A percentile compares a stretch with the other conserved stretches of the same genome.
Evolutionary conservation across 306 rosid genomes (phyloP).

Genomic region (Aeschynomene evenia): DNA sequence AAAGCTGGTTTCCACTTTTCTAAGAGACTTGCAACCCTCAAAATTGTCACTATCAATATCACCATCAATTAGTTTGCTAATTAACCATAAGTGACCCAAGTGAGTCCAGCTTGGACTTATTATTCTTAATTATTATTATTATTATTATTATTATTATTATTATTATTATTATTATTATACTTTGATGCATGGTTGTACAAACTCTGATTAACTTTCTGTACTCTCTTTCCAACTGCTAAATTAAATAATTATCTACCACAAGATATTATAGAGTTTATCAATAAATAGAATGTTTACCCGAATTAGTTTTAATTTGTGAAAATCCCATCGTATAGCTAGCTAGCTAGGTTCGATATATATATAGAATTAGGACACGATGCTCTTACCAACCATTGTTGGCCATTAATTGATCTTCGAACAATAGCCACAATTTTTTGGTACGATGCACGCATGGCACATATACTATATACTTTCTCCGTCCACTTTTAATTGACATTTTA

Average conservation of each 20-base stretch:
- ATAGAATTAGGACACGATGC: not conserved
- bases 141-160: conserved; percentile 23
- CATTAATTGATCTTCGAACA: conserved; percentile 6
- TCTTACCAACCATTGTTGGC: conserved; percentile 17
- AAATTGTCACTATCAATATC: conserved; percentile 3
- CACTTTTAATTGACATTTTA: no score
- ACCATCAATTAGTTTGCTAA: conserved; percentile 24
- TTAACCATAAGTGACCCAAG: conserved; percentile 22
- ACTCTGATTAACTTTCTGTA: conserved; percentile 22
- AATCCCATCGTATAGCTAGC: conserved; percentile 4
- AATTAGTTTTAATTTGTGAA: conserved; percentile 2
- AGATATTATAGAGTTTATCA: not conserved
- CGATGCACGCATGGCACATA: not conserved
- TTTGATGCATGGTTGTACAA: conserved; percentile 4
- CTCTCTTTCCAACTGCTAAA: conserved; percentile 29
- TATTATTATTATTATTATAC: conserved; percentile 23
- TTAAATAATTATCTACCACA: conserved; percentile 30
- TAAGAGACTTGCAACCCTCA: conserved; percentile 7
- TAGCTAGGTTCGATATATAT: not conserved
- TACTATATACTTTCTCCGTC: no score
- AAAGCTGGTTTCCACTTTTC: conserved; percentile 12
- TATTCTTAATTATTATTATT: conserved; percentile 26
- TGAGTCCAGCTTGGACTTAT: conserved; percentile 30
- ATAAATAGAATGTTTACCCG: conserved; percentile 16
- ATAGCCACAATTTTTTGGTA: not conserved